Evolutionary conservation across 345 rosid species (phyloP).

Genomic region (Lagerstroemia speciosa): DNA sequence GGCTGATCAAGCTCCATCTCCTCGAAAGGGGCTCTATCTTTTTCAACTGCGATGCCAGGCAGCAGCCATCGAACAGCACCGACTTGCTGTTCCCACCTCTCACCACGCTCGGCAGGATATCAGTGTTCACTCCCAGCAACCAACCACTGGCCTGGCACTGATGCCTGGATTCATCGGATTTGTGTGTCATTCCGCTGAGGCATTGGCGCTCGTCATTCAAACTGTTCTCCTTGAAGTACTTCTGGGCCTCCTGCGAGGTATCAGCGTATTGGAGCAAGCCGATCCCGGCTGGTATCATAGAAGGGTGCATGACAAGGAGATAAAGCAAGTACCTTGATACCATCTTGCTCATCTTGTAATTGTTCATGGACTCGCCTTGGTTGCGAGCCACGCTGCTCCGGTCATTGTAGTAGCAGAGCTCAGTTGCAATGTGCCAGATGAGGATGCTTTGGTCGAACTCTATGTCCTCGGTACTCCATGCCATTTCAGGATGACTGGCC

Average conservation of each 20-base stretch:
- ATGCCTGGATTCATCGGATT: no score
- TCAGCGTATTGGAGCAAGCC: constrained; percentile 4
- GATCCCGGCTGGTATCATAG: constrained; percentile 8
- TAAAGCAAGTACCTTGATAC: constrained; percentile 9
- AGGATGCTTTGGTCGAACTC: neutral
- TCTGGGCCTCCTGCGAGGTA: neutral
- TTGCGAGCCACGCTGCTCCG: neutral
- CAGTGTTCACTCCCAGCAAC: constrained; percentile 12
- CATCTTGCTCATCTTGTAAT: no score
- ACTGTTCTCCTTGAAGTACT: constrained; percentile 1
- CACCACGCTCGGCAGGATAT: constrained; percentile 6
- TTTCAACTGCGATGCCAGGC: constrained; percentile 6
- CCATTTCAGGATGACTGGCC: neutral
- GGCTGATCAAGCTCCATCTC: constrained; percentile 11
- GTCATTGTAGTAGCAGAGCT: neutral
- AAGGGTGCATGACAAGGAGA: constrained; percentile 11
- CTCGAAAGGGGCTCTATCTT: neutral
- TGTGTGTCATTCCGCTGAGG: no score
- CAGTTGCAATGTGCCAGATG: neutral
- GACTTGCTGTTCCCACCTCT: constrained; percentile 25
- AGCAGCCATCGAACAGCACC: constrained; percentile 22
- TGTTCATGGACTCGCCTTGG: neutral
- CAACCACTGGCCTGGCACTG: neutral
- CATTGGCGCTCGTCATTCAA: no score
- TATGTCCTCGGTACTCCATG: neutral